These are phyloP conservation scores for Penicillium sp. DNA, from an alignment of 2,329 filamentous ascomycete species.

Conservation along the genomic window DNA sequence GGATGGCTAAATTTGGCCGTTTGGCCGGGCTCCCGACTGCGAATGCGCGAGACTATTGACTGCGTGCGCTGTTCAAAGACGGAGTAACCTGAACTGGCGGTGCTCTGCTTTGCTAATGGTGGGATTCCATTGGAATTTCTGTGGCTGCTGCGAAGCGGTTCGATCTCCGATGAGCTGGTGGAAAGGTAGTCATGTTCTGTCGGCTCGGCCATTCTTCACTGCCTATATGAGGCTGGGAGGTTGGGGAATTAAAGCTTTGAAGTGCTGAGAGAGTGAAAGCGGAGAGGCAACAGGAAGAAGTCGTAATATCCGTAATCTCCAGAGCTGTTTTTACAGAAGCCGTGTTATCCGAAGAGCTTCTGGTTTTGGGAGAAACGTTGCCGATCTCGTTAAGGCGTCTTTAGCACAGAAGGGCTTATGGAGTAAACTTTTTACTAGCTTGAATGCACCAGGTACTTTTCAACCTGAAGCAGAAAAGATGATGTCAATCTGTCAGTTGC, in stretches of 20 bases:
- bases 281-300: too few species aligned
- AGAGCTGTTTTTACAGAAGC: too few species aligned
- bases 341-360: conserved; percentile 29
- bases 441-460: too few species aligned
- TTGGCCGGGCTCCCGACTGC: conserved; percentile 41
- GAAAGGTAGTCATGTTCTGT: conserved; percentile 12
- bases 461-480: too few species aligned
- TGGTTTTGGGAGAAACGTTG: conserved; percentile 2
- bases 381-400: neutral
- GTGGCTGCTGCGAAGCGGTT: conserved; percentile 8
- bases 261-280: too few species aligned
- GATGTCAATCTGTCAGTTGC: too few species aligned
- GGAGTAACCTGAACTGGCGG: conserved; percentile 31
- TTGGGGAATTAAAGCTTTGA: too few species aligned
- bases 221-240: too few species aligned
- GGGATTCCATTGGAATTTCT: neutral
- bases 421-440: too few species aligned
- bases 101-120: conserved; percentile 33
- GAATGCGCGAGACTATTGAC: conserved; percentile 39
- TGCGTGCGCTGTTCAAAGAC: conserved; percentile 34
- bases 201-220: conserved; percentile 4
- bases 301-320: too few species aligned
- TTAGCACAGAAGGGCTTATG: too few species aligned
- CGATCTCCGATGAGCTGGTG: conserved; percentile 14
- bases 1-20: conserved; percentile 42